Evolutionary conservation across 2,329 filamentous ascomycete species (phyloP).

Genomic region (Colletotrichum viniferum): DNA sequence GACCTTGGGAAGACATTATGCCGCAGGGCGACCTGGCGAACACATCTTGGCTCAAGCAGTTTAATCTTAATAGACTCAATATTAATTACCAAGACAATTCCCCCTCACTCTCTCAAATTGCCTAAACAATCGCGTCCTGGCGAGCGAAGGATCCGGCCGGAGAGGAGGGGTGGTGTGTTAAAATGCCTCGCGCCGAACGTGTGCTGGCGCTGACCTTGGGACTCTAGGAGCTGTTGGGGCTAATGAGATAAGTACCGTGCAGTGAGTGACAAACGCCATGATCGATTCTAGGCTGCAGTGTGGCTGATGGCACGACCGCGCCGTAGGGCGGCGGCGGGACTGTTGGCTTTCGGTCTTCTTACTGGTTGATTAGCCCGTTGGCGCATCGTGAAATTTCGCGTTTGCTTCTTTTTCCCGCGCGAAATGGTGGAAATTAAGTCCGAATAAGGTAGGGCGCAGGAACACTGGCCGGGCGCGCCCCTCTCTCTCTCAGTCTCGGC

Average conservation of each 20-base stretch:
- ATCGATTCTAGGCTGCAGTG: background rate
- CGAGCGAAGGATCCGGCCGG: background rate
- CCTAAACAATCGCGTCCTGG: background rate
- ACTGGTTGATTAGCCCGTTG: background rate
- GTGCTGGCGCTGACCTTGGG: background rate
- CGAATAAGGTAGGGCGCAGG: background rate
- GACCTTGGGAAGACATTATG: background rate
- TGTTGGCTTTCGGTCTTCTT: background rate
- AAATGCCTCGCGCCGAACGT: background rate
- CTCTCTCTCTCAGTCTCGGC: background rate
- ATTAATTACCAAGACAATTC: background rate
- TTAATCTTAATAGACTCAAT: background rate
- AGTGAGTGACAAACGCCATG: background rate
- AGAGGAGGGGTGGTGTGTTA: background rate
- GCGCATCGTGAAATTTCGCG: background rate
- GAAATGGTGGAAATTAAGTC: conserved; percentile 11
- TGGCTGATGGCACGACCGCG: background rate
- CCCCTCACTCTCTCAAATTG: background rate
- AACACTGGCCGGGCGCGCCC: background rate
- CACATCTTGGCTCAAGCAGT: background rate
- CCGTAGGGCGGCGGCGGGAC: background rate
- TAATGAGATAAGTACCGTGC: background rate
- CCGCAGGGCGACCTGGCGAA: background rate
- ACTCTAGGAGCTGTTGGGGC: background rate
- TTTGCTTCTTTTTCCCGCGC: background rate